A percentile compares a stretch with the other conserved stretches of the same genome.
These are phyloP conservation scores for Groenewaldozyma salmanticensis DNA, from an alignment of 805 yeast species.

Conservation along the genomic window DNA sequence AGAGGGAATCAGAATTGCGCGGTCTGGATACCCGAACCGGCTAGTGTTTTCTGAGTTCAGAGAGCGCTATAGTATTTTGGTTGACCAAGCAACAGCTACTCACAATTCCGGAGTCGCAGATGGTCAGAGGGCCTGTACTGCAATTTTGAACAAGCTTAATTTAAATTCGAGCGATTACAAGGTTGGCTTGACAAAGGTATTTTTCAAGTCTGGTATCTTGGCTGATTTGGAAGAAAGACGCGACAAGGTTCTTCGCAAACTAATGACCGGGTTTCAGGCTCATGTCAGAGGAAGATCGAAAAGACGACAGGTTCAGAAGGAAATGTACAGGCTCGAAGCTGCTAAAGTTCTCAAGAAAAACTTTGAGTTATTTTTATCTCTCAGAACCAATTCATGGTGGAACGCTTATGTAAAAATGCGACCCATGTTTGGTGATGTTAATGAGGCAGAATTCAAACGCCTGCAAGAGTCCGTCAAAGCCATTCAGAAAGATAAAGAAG, in stretches of 20 bases:
- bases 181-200: slow-evolving; percentile 62
- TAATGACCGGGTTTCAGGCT: slow-evolving; percentile 56
- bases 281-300: slow-evolving; percentile 52
- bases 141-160: slow-evolving; percentile 52
- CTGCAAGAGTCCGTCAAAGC: slow-evolving; percentile 21
- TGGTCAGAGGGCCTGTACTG: slow-evolving; percentile 58
- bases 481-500: slow-evolving; percentile 23
- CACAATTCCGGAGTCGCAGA: slow-evolving; percentile 27
- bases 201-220: slow-evolving; percentile 67
- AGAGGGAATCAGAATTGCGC: slow-evolving; percentile 94
- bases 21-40: slow-evolving; percentile 95
- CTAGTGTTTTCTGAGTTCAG: slow-evolving; percentile 74
- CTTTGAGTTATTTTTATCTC: slow-evolving; percentile 41
- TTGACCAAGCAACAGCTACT: slow-evolving; percentile 25
- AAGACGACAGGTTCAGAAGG: slow-evolving; percentile 38
- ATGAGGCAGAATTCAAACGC: slow-evolving; percentile 23
- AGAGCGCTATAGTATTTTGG: slow-evolving; percentile 62
- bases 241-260: slow-evolving; percentile 48
- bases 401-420: slow-evolving; percentile 57
- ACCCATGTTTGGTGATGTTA: slow-evolving; percentile 46
- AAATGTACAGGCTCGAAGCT: slow-evolving; percentile 57
- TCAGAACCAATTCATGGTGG: slow-evolving; percentile 66
- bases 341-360: slow-evolving; percentile 58
- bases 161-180: slow-evolving; percentile 53
- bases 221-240: slow-evolving; percentile 72